A percentile compares a stretch with the other conserved stretches of the same genome.
These are phyloP conservation scores for Benincasa hispida DNA, from an alignment of 306 rosid species.

Conservation along the genomic window DNA sequence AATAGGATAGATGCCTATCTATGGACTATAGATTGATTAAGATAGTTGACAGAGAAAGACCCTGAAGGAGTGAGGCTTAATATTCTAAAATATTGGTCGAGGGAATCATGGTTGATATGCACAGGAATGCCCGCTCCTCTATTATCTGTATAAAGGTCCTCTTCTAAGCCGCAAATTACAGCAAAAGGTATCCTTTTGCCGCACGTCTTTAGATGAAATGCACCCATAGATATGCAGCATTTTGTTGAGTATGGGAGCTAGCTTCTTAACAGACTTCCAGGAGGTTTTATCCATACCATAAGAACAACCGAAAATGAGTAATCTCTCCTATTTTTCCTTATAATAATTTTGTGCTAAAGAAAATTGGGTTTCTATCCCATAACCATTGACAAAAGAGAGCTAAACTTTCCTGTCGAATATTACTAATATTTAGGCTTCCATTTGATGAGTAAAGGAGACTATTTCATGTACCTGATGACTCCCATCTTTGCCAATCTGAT, in stretches of 20 bases:
- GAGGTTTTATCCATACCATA: background rate
- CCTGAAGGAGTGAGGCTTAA: background rate
- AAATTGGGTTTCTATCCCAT: background rate
- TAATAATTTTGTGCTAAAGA: background rate
- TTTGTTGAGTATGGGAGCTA: background rate
- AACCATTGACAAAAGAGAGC: background rate
- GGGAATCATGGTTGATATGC: background rate
- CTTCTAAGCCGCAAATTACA: background rate
- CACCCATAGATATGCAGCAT: background rate
- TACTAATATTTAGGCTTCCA: background rate
- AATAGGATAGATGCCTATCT: background rate
- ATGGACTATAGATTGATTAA: background rate
- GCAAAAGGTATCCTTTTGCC: background rate
- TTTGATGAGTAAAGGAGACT: background rate
- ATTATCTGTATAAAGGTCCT: background rate
- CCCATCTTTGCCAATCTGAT: background rate
- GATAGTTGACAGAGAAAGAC: background rate
- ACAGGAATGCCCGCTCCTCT: background rate
- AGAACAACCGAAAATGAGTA: background rate
- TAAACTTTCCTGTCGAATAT: background rate
- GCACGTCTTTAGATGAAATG: background rate
- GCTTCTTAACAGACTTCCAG: background rate
- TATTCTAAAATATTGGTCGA: background rate
- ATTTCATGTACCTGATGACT: background rate
- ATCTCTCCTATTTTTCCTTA: background rate